Evolutionary conservation across 257 asterid genomes (phyloP).

Genomic region (Anisodus tanguticus): DNA sequence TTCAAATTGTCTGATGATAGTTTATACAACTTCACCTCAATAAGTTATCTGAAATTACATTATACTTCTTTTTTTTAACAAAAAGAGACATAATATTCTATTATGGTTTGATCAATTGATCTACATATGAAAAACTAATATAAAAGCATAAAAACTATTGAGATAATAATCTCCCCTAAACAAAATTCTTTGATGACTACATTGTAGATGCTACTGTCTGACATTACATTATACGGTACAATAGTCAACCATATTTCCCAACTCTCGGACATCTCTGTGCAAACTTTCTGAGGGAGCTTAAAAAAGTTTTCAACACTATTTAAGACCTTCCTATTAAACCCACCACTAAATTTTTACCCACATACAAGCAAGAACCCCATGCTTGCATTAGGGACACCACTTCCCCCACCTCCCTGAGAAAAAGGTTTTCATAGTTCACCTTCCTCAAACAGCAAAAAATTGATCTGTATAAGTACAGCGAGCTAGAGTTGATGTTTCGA

Average conservation of each 20-base stretch:
- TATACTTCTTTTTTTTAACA: neutral
- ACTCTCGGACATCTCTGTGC: neutral
- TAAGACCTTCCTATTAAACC: constrained; percentile 6
- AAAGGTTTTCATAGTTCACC: constrained; percentile 16
- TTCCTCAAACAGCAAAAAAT: neutral
- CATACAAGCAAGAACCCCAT: neutral
- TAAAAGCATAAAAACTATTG: too few relatives aligned
- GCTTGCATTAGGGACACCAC: neutral
- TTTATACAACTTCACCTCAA: constrained; percentile 5
- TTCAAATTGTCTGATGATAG: neutral
- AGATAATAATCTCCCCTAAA: too few relatives aligned
- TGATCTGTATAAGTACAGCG: neutral
- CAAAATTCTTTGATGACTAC: too few relatives aligned
- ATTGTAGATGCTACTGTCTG: too few relatives aligned
- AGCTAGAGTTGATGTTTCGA: neutral
- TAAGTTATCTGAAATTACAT: neutral
- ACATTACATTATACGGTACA: neutral
- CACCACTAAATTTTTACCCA: neutral
- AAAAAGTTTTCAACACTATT: neutral
- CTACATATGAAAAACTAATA: too few relatives aligned
- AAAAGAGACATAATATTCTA: too few relatives aligned
- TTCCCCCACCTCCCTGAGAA: neutral
- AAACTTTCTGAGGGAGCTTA: neutral
- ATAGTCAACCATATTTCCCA: neutral
- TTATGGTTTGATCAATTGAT: too few relatives aligned